Evolutionary conservation across 2,329 filamentous ascomycete genomes (phyloP), one percentile per base, ranked within the genome.

Genomic region (Albifimbria verrucaria): DNA sequence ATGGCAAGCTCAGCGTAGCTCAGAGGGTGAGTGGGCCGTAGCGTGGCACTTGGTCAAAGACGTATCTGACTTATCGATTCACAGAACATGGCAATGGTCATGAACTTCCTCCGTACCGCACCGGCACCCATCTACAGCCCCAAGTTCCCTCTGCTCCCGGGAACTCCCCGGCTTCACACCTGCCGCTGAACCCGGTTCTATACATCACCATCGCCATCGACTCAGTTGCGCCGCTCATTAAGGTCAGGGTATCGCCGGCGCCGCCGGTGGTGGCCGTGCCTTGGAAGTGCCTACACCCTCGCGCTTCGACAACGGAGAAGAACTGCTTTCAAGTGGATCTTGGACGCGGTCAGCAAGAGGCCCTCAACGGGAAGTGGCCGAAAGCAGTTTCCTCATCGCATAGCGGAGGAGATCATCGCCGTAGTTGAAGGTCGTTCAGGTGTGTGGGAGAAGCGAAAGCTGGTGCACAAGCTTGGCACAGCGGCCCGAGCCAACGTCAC

Each of bases 161-260:
- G 89, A 52, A 79, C 2, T 90, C 92, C 1, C 89, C 92, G 1
- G 78, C 89, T 22, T 77, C 81, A 4, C 87, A 93, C 62, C 87
- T 99, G 10, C 92, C 94, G 3, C 83, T 96, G 26, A 90, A 97
- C 71, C 94, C 94, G 2, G 80, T 95, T 51, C 82, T 90, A 51
- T 99, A 97, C 75, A 86, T 99, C 47, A 90, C 88, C 12, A 80
- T 95, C 26, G 92, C 92, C 26, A 86, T 99, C 64, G 94, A 99
- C 78, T 95, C 90, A 10, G 88, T 99, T 22, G 90, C 92, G 2
- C 94, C 94, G 10, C 81, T 99, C 17, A 77, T 99, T 65, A 87
- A 88, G 60, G 86, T 99, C 65, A 83, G 86, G 51, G 82, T 56
- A 82, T 91, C 62, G 85, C 85, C 64, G 92, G 91, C 60, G 83